Evolutionary conservation across 495 filamentous ascomycete genomes (phyloP), one percentile per base, ranked within the genome.

Genomic region (Astrocystis sublimbata): DNA sequence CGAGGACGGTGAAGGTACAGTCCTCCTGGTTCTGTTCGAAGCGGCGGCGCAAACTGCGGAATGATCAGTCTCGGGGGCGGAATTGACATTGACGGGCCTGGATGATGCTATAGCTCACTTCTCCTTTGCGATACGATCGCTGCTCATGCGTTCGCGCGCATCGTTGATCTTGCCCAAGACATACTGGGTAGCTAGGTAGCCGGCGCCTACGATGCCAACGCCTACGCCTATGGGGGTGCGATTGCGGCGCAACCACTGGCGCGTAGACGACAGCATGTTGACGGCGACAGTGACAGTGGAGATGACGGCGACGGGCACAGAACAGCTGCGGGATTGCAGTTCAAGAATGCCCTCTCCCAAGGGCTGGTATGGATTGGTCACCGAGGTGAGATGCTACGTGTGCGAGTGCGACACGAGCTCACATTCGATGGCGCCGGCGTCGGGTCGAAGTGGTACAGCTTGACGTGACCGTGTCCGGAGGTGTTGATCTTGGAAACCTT

Each of bases 11-110:
- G 73, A 91, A 96, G 47, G 92, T 96, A 75, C 94, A 98, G 75
- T 98, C 96, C 72, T 96, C 93, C 68, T 98, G 94, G 70, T 98
- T 98, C 73, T 98, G 94, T 73, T 97, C 90, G 79, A 98, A 98
- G 65, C 94, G 88, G 58, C 94, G 89, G 47, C 92, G 91, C 65
- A 98, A 81, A 76, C 94, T 98, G 62, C 13, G 54, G 23, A n/a
- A 41, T 31, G 36, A 62, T 66, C 65, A 65, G 68, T 62, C 38
- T 30, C 6, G 28, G 52, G n/a, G n/a, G n/a, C n/a, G n/a, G n/a
- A n/a, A n/a, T 21, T 9, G 23, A 5, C 23, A 60, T 36, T 40
- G 31, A 59, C 56, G 21, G 55, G 15, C 10, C 23, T 26, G 4
- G 33, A 23, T 31, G n/a, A 13, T 9, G 3, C 7, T 24, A 17